Evolutionary conservation across 2,329 filamentous ascomycete genomes (phyloP), one percentile per base, ranked within the genome.

Genomic region (Apiospora pterosperma): DNA sequence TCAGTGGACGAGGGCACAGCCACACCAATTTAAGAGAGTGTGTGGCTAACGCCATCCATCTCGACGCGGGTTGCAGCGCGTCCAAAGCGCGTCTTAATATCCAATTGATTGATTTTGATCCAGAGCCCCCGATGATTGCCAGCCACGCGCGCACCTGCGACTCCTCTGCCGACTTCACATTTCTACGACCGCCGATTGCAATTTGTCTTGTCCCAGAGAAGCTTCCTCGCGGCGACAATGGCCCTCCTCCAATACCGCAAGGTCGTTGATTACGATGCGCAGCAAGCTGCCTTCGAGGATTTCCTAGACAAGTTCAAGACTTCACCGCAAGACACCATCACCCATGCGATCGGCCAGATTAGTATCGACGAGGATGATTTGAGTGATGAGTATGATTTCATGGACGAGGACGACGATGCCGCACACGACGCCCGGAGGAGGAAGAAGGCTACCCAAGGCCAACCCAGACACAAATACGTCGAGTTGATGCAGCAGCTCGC

Each of bases 221-320:
- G 16, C 23, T 39, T n/a, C 12, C 25, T 28, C 34, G 58, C 23
- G n/a, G 39, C 31, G 69, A 80, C 69, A 70, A 97, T 97, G 95
- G 91, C 93, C 85, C 91, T 97, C 75, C 87, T 93, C 74, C 90
- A 91, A 69, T 91, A 90, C 78, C 89, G 86, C 75, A 85, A 89
- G 71, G 88, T 91, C 62, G 93, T 97, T 73, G 90, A 97, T 77
- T 99, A 99, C 81, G 87, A 89, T 74, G 88, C 89, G 73, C 96
- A 99, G 79, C 88, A 96, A 80, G 92, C 79, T 71, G 90, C 91
- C 61, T 96, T 99, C 78, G 90, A 97, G 79, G 89, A 91, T 74
- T 99, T 99, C 76, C 84, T 99, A 68, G 83, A 86, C 72, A 88
- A 89, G 68, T 99, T 96, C 88, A 98, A 99, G 82, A 90, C 90